These are phyloP conservation scores for Aspergillus conjunctus DNA, from an alignment of 495 filamentous ascomycete genomes.

Conservation along the genomic window DNA sequence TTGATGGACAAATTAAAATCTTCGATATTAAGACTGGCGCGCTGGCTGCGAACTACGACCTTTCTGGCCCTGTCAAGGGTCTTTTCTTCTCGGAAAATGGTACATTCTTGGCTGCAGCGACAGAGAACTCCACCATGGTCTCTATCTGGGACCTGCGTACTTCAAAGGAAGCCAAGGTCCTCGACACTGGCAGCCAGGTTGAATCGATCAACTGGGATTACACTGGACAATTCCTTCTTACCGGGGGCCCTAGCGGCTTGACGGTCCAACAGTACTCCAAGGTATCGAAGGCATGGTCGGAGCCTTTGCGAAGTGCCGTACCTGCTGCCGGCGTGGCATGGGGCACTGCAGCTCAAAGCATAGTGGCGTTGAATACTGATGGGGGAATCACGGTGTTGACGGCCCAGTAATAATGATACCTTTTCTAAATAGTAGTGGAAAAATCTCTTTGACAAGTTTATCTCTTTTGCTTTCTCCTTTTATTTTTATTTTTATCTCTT, in stretches of 20 bases:
- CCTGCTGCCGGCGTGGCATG: slow-evolving; percentile 73
- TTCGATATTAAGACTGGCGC: slow-evolving; percentile 78
- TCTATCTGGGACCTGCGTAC: slow-evolving; percentile 92
- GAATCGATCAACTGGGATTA: slow-evolving; percentile 84
- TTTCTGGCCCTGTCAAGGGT: slow-evolving; percentile 66
- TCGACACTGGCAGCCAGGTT: slow-evolving; percentile 79
- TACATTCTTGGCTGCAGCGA: slow-evolving; percentile 85
- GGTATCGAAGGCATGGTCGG: slow-evolving; percentile 80
- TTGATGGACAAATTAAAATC: slow-evolving; percentile 76
- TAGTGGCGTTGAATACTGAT: slow-evolving; percentile 72
- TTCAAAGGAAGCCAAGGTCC: slow-evolving; percentile 70
- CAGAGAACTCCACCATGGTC: slow-evolving; percentile 70
- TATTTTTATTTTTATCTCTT: slow-evolving; percentile 12
- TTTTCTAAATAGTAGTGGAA: slow-evolving; percentile 19
- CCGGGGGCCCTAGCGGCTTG: slow-evolving; percentile 76
- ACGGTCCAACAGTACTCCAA: slow-evolving; percentile 89
- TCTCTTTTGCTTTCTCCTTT: slow-evolving; percentile 23
- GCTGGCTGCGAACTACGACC: slow-evolving; percentile 68
- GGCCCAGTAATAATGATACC: slow-evolving; percentile 47
- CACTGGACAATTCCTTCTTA: slow-evolving; percentile 88
- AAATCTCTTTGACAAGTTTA: slow-evolving; percentile 27
- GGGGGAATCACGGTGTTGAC: slow-evolving; percentile 71
- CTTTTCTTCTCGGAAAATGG: slow-evolving; percentile 95
- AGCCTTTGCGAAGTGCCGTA: slow-evolving; percentile 75
- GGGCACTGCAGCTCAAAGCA: slow-evolving; percentile 71